Evolutionary conservation across 2,329 filamentous ascomycete genomes (phyloP), one percentile per base, ranked within the genome.

Genomic region (Cercospora nicotianae): DNA sequence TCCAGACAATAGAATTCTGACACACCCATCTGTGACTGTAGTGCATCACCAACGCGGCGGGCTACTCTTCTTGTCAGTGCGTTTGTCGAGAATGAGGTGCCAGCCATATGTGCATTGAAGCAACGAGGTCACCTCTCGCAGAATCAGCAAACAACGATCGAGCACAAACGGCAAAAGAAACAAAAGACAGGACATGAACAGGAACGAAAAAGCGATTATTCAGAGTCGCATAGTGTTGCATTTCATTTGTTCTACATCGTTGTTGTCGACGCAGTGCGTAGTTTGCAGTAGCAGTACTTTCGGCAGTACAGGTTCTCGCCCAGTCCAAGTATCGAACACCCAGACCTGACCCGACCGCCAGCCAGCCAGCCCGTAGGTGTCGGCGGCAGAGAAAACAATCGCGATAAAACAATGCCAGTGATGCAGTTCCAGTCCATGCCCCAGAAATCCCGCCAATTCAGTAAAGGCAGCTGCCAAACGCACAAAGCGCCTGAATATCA

Each of bases 401-500:
- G 53, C 53, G 30, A 30, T 18, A 58, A 58, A 28, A 58, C 53
- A 42, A 42, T 45, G 59, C 36, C 59, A 30, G 45, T 23, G 30
- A 63, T 48, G 36, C 39, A 45, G 18, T 28, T 23, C 26, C 36
- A 13, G 23, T 62, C 39, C 45, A 28, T 48, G 23, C 26, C 36
- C 7, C 31, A 55, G 31, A 23, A n/a, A 33, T n/a, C 28, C n/a
- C 31, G 13, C 30, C 31, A 57, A 51, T 58, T 10, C 62, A 64
- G 62, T 64, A 6, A 64, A 64, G 48, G 62, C 31, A 57, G 62
- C 48, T 42, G 48, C 62, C 62, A 64, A 57, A 64, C 62, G 62
- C 62, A 48, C 28, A 51, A 36, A 8, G 48, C 62, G 62, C 62
- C 62, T 58, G 48, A 57, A 64, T 20, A 2, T 53, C 45, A 57